phyloP scores from a whole-genome alignment of 768 basidiomycete genomes.

The Russula sp. region DNA sequence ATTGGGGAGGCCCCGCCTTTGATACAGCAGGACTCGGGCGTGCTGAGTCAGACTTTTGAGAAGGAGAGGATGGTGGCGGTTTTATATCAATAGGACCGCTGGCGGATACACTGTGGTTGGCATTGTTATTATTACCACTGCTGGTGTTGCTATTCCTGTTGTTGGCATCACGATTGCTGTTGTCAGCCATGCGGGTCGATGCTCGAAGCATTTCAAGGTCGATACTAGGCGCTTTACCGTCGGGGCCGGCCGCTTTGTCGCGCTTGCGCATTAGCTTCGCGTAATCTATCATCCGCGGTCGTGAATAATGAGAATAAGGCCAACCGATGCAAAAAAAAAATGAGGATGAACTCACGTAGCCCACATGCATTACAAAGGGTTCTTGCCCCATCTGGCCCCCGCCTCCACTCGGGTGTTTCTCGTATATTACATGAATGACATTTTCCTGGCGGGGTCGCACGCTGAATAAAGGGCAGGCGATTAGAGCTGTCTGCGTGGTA shows the following conservation, averaged over 20 bases:
- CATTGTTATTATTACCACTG: slow-evolving; percentile 10
- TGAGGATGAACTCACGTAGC: slow-evolving; percentile 56
- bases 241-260: slow-evolving; percentile 57
- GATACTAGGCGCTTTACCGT: slow-evolving; percentile 54
- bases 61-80: slow-evolving; percentile 18
- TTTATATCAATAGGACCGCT: slow-evolving; percentile 10
- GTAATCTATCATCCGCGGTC: slow-evolving; percentile 51
- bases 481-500: slow-evolving; percentile 32
- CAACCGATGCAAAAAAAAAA: slow-evolving; percentile 13
- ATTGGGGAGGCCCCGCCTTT: slow-evolving; percentile 24
- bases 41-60: slow-evolving; percentile 20
- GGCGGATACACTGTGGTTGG: slow-evolving; percentile 2
- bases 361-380: slow-evolving; percentile 86
- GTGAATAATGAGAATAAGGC: slow-evolving; percentile 1
- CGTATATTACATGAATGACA: slow-evolving; percentile 86
- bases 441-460: slow-evolving; percentile 81
- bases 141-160: slow-evolving; percentile 21
- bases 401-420: slow-evolving; percentile 86
- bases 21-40: slow-evolving; percentile 28
- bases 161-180: slow-evolving; percentile 24
- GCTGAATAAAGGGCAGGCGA: slow-evolving; percentile 43
- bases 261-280: slow-evolving; percentile 80
- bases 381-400: slow-evolving; percentile 80
- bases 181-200: slow-evolving; percentile 36
- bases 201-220: slow-evolving; percentile 76